A percentile compares a stretch with the other conserved stretches of the same genome.
Evolutionary conservation across 306 rosid genomes (phyloP).

Genomic region (Citrullus amarus): DNA sequence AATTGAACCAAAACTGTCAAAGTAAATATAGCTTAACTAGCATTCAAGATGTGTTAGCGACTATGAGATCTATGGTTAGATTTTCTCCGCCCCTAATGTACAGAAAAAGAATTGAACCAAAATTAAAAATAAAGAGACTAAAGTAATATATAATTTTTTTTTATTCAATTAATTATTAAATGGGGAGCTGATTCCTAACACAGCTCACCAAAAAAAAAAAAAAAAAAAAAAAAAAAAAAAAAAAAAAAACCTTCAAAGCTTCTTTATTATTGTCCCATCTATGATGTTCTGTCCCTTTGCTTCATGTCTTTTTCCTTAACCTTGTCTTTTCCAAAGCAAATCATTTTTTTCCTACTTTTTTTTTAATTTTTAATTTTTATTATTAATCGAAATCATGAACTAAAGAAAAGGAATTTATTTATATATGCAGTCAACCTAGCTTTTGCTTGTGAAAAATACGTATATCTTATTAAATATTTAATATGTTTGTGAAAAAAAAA

Average conservation of each 20-base stretch:
- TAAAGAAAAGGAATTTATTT: not conserved
- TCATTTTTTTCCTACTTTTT: not conserved
- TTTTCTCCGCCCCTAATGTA: no score
- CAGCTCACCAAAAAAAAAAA: no score
- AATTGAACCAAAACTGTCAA: no score
- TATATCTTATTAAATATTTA: no score
- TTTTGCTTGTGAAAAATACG: not conserved
- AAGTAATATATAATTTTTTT: no score
- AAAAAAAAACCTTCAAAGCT: not conserved
- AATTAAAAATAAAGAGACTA: no score
- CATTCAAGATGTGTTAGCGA: no score
- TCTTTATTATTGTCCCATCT: not conserved
- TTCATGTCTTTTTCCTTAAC: not conserved
- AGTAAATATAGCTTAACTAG: no score
- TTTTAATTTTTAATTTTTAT: not conserved
- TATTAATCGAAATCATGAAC: not conserved
- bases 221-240: no score
- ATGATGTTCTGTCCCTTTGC: not conserved
- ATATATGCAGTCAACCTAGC: not conserved
- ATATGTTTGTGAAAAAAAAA: no score
- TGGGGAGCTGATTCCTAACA: not conserved
- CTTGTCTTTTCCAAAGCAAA: slow-evolving; percentile 7
- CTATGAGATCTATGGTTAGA: no score
- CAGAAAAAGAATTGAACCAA: no score
- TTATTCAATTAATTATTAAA: not conserved